phyloP scores from a whole-genome alignment of 1,139 yeast genomes.

The Suhomyces taliae region DNA sequence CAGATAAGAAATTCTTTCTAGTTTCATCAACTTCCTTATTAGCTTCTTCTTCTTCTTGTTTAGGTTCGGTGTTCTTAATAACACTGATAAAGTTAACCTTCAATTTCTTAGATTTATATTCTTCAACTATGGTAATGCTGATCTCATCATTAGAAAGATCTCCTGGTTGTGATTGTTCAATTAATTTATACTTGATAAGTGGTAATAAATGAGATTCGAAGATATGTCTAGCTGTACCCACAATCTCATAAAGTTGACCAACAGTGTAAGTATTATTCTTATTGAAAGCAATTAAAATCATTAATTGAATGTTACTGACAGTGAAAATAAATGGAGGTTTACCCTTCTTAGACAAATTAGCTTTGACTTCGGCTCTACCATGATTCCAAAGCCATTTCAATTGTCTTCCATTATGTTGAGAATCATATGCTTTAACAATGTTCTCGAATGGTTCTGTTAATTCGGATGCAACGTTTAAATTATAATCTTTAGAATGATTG shows the following conservation, averaged over 20 bases:
- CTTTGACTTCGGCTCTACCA: constrained; percentile 89
- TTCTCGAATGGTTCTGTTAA: constrained; percentile 64
- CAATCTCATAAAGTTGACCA: constrained; percentile 60
- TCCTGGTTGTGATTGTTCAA: constrained; percentile 64
- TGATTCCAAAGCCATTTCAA: constrained; percentile 96
- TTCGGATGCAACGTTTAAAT: constrained; percentile 49
- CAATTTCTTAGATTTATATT: constrained; percentile 81
- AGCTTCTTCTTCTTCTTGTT: constrained; percentile 78
- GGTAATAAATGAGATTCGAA: constrained; percentile 78
- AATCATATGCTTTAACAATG: constrained; percentile 66
- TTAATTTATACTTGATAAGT: constrained; percentile 73
- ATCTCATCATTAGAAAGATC: constrained; percentile 53
- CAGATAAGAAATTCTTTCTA: constrained; percentile 82
- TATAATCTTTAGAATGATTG: constrained; percentile 44
- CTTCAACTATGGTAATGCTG: constrained; percentile 67
- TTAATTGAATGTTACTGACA: constrained; percentile 83
- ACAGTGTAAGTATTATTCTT: constrained; percentile 58
- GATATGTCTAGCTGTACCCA: constrained; percentile 64
- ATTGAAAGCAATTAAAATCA: constrained; percentile 80
- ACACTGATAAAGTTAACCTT: constrained; percentile 85
- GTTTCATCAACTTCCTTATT: constrained; percentile 85
- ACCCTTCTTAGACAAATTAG: constrained; percentile 80
- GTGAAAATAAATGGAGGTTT: constrained; percentile 81
- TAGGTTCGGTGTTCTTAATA: constrained; percentile 66
- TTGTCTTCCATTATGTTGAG: constrained; percentile 83